phyloP scores from a whole-genome alignment of 495 filamentous ascomycete species.

The Patellaria atrata region DNA sequence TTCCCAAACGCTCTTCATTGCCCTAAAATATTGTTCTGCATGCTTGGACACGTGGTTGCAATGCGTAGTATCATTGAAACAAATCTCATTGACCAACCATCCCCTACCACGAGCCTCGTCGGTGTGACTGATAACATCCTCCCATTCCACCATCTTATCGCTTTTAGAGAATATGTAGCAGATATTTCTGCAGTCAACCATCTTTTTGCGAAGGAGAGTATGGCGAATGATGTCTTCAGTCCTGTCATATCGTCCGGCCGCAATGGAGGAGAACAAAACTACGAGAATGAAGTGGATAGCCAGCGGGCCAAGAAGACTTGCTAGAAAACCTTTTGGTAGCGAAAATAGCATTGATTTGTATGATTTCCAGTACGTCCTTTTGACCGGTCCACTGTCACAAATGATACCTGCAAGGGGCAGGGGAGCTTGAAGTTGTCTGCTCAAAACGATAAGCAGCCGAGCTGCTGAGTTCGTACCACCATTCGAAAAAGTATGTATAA shows the following conservation, averaged over 20 bases:
- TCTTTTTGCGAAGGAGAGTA: too few species aligned
- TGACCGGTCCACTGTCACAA: slow-evolving; percentile 3
- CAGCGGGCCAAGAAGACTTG: too few species aligned
- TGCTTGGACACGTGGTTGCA: slow-evolving; percentile 4
- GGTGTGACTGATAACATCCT: slow-evolving; percentile 1
- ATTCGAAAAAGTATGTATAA: slow-evolving; percentile 4
- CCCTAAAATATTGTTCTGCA: slow-evolving; percentile 2
- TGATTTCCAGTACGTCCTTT: not conserved
- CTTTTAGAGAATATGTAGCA: too few species aligned
- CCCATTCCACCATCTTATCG: not conserved
- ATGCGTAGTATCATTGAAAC: not conserved
- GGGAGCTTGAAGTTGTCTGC: not conserved
- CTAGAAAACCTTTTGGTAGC: slow-evolving; percentile 1
- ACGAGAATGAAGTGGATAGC: too few species aligned
- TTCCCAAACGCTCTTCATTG: slow-evolving; percentile 2
- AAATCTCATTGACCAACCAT: not conserved
- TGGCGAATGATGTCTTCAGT: too few species aligned
- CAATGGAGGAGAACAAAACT: too few species aligned
- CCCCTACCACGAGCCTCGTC: not conserved
- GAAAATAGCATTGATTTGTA: not conserved
- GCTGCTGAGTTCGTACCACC: slow-evolving; percentile 5
- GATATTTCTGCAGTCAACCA: too few species aligned
- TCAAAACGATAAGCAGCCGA: slow-evolving; percentile 1
- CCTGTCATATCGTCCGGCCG: too few species aligned
- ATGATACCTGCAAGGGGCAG: slow-evolving; percentile 3